Base-by-base conservation (phyloP, 2,329 filamentous ascomycete genomes). In the Pseudogymnoascus sp. region DNA sequence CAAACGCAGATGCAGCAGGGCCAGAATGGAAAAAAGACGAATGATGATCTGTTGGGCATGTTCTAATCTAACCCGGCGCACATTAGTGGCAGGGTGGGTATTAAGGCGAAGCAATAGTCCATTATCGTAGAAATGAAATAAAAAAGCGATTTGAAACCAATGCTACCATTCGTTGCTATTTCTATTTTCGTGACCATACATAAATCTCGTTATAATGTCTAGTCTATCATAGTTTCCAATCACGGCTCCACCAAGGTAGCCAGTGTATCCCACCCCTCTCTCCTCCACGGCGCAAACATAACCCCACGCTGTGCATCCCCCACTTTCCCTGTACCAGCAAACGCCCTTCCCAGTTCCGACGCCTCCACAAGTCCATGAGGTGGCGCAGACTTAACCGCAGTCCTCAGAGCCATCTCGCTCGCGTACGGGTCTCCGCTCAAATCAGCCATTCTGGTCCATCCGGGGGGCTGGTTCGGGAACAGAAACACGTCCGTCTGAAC, bases 401-500 rank as follows among this genome's bases (percentile, higher is more conserved):
- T 90, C 70, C 86, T 82, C 65, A 96, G 79, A 1, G 92, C 90
- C 85, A 96, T 92, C 67, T 90, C 84, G 63, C 81, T 77, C n/a
- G 77, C 76, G 61, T 78, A 76, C 4, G 73, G 69, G 44, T 79
- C 76, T 2, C 81, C 83, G 0, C 81, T 82, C 0, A 83, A 74
- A 38, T 84, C 80, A 0, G 89, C 85, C 23, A 97, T 78, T 60
- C 88, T 81, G 44, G 84, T 82, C 94, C 94, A 99, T 0, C 91
- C 90, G 61, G 89, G 84, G 0, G 92, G 86, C 64, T 92, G 82
- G 64, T 87, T 81, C 0, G 94, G 94, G 59, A 89, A 83, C 21
- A 97, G 81, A 83, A 97, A 88, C 16, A 96, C 84, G 62, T 91
- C 87, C 14, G 81, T 84, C 70, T 91, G 86, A 0, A 90, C 83